A percentile compares a stretch with the other conserved stretches of the same genome.
These are phyloP conservation scores for Sanghuangporus sanghuang DNA, from an alignment of 1,284 basidiomycete species.

Conservation along the genomic window DNA sequence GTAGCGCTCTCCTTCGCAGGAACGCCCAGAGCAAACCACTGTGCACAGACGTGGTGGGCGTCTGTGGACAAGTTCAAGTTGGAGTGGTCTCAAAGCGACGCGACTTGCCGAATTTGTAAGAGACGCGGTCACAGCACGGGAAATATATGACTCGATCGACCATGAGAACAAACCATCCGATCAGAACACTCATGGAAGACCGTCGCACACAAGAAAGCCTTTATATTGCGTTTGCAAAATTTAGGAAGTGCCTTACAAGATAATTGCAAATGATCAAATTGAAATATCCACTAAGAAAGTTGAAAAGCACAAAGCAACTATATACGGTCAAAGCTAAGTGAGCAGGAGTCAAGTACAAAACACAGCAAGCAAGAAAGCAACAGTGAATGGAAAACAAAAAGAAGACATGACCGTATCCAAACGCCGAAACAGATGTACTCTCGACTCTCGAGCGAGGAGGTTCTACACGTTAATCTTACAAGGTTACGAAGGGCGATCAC, in stretches of 20 bases:
- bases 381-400: too few species aligned
- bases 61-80: not conserved
- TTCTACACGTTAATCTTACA: not conserved
- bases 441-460: not conserved
- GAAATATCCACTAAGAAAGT: too few species aligned
- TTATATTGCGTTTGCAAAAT: too few species aligned
- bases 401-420: too few species aligned
- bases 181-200: too few species aligned
- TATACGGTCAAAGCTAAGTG: too few species aligned
- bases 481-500: constrained; percentile 19
- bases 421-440: not conserved
- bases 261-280: too few species aligned
- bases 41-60: not conserved
- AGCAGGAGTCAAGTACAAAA: too few species aligned
- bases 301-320: too few species aligned
- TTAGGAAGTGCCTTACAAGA: too few species aligned
- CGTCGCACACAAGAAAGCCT: too few species aligned
- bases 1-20: not conserved
- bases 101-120: not conserved
- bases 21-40: not conserved
- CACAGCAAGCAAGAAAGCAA: too few species aligned
- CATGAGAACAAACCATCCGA: not conserved
- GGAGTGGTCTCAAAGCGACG: not conserved
- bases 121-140: not conserved
- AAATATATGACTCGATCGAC: not conserved